phyloP scores from a whole-genome alignment of 768 basidiomycete species.

The Aureoboletus auriporus region DNA sequence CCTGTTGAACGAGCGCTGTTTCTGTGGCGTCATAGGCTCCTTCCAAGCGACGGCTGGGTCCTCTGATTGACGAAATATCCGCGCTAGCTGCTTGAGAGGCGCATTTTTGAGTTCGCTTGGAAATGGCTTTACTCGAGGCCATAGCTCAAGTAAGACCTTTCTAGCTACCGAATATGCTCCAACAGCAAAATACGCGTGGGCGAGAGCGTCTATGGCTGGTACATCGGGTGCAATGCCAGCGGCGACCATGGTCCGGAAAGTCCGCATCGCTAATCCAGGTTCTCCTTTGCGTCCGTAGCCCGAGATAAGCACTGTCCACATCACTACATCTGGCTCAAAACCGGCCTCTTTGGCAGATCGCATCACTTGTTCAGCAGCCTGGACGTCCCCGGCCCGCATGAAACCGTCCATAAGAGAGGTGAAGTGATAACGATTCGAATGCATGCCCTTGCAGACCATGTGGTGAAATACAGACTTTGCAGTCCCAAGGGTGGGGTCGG shows the following conservation, averaged over 20 bases:
- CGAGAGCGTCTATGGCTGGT: slow-evolving; percentile 65
- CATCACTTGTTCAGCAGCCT: slow-evolving; percentile 54
- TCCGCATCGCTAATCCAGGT: slow-evolving; percentile 46
- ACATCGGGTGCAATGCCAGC: slow-evolving; percentile 66
- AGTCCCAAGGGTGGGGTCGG: slow-evolving; percentile 45
- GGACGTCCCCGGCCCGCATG: slow-evolving; percentile 52
- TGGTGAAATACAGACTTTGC: slow-evolving; percentile 53
- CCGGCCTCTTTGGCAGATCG: slow-evolving; percentile 45
- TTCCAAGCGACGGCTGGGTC: slow-evolving; percentile 10
- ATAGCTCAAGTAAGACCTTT: slow-evolving; percentile 53
- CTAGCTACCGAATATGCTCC: slow-evolving; percentile 51
- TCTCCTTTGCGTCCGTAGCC: slow-evolving; percentile 63
- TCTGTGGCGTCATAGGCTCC: slow-evolving; percentile 25
- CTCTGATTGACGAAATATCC: slow-evolving; percentile 38
- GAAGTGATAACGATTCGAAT: slow-evolving; percentile 70
- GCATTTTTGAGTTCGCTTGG: slow-evolving; percentile 44
- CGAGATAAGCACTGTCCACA: slow-evolving; percentile 75
- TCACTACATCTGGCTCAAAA: slow-evolving; percentile 54
- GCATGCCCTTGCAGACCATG: slow-evolving; percentile 65
- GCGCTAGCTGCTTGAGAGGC: slow-evolving; percentile 43
- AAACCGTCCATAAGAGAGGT: slow-evolving; percentile 77
- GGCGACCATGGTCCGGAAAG: slow-evolving; percentile 61
- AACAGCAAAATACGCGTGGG: slow-evolving; percentile 59
- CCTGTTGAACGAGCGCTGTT: slow-evolving; percentile 36
- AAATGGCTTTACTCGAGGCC: slow-evolving; percentile 62